These are phyloP conservation scores for Hansfordia pulvinata DNA, from an alignment of 2,329 filamentous ascomycete genomes.

Conservation along the genomic window DNA sequence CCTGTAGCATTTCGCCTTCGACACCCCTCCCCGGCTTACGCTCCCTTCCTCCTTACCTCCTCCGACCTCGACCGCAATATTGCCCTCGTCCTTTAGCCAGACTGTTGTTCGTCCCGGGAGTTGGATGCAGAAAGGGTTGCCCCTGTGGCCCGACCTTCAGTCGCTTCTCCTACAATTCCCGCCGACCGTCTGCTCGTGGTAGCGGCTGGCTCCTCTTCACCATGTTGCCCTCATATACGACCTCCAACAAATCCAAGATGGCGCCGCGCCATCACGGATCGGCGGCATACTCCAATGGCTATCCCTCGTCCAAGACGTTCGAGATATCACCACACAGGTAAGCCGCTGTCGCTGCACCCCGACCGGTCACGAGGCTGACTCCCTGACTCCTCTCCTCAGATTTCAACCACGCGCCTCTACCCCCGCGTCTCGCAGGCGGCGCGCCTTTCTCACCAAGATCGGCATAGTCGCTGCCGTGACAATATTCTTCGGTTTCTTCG, in stretches of 20 bases:
- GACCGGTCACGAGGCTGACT: no score
- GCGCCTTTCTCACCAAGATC: conserved; percentile 58
- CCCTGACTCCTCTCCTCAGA: conserved; percentile 29
- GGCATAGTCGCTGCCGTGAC: conserved; percentile 43
- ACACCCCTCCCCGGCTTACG: no score
- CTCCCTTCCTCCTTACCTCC: no score
- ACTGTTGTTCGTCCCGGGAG: no score
- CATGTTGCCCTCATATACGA: conserved; percentile 49
- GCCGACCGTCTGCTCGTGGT: conserved; percentile 4
- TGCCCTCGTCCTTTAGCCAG: no score
- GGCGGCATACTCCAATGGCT: conserved; percentile 70
- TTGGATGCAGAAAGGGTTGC: no score
- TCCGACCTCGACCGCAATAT: no score
- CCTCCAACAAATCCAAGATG: conserved; percentile 44
- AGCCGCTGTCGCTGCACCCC: conserved; percentile 13
- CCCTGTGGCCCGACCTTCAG: no score
- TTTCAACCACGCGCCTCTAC: conserved; percentile 76
- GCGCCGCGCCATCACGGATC: conserved; percentile 68
- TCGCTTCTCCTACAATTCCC: conserved; percentile 2
- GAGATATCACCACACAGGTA: conserved; percentile 86
- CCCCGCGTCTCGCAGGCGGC: conserved; percentile 56
- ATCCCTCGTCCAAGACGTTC: conserved; percentile 64
- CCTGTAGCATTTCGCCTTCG: no score
- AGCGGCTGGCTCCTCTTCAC: conserved; percentile 9
- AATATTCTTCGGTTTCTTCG: conserved; percentile 58